Base-by-base conservation (phyloP, 768 basidiomycete genomes). In the Solioccasus polychromus region DNA sequence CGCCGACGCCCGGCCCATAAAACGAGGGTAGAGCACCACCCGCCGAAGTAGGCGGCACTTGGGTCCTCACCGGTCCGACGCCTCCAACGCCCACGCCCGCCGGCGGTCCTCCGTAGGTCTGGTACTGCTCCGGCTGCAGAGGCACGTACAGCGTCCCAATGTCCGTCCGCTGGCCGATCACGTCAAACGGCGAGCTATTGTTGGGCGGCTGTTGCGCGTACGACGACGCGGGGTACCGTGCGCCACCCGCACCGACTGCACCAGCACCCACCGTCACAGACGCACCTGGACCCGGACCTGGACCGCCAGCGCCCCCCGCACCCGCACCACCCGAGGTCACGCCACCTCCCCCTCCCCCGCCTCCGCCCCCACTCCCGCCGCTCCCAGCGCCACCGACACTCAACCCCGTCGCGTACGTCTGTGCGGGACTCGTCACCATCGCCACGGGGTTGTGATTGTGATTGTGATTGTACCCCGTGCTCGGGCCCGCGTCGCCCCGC, bases 101-200 rank as follows among this genome's bases (percentile, higher is more conserved):
- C 31, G 62, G 63, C 17, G 48, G 22, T 34, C 35, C 47, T 42
- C 70, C 59, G 57, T 87, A 87, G 28, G 76, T 59, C 51, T 76
- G 75, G 63, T 79, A 90, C 53, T 85, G 83, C 20, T 92, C 89
- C 26, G 89, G 85, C 62, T 91, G 90, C 75, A 92, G 77, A 1
- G 90, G 88, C 29, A 82, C 82, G 59, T 82, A 92, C 66, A 92
- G 63, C 45, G 77, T 77, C 32, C 78, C 79, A 29, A 86, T 79
- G 39, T 87, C 85, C 22, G 78, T 67, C 44, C 83, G 75, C 39
- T 79, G 72, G 43, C 82, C 83, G 15, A 83, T 53, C n/a, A 79
- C 63, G 36, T 85, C 83, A 56, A 83, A 85, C 15, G 78, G 62
- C 17, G 72, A 67, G n/a, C n/a, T n/a, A 7, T 67, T 62, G 12